phyloP scores from a whole-genome alignment of 305 asterid genomes.

The Fraxinus paxiana region DNA sequence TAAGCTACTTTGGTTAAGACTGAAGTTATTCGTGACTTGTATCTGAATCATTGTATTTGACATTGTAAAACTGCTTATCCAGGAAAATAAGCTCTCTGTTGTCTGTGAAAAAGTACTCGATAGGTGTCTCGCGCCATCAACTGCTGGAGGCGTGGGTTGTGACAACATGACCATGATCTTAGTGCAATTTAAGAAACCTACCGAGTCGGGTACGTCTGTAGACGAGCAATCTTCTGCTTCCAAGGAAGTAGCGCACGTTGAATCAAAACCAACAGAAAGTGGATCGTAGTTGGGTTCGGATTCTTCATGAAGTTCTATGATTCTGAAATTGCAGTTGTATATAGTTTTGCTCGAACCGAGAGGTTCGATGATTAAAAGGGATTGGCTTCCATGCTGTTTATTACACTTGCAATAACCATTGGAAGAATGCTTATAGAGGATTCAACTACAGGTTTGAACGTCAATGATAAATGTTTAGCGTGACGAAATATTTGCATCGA shows the following conservation, averaged over 20 bases:
- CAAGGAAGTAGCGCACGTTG: conserved; percentile 23
- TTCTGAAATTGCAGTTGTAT: conserved; percentile 16
- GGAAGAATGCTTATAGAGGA: conserved; percentile 5
- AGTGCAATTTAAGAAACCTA: conserved; percentile 66
- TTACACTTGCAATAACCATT: not conserved
- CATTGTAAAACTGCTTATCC: conserved; percentile 22
- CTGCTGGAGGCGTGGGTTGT: conserved; percentile 88
- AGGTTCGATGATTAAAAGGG: not conserved
- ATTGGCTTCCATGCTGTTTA: not conserved
- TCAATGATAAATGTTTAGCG: not conserved
- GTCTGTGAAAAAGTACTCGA: conserved; percentile 83
- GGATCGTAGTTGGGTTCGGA: conserved; percentile 16
- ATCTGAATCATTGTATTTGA: not conserved
- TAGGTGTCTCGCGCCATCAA: conserved; percentile 84
- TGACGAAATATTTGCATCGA: not conserved
- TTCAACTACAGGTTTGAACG: conserved; percentile 1
- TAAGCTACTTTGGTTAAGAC: not conserved
- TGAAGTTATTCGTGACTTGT: not conserved
- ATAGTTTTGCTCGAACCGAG: not conserved
- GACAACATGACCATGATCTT: conserved; percentile 95
- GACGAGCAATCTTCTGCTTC: conserved; percentile 31
- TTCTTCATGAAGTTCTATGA: not conserved
- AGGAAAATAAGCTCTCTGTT: conserved; percentile 75
- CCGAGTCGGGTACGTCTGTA: conserved; percentile 29
- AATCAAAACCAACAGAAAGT: conserved; percentile 23